These are phyloP conservation scores for Herpetomonas samuelpessoai DNA, from an alignment of 208 protist species.

Conservation along the genomic window DNA sequence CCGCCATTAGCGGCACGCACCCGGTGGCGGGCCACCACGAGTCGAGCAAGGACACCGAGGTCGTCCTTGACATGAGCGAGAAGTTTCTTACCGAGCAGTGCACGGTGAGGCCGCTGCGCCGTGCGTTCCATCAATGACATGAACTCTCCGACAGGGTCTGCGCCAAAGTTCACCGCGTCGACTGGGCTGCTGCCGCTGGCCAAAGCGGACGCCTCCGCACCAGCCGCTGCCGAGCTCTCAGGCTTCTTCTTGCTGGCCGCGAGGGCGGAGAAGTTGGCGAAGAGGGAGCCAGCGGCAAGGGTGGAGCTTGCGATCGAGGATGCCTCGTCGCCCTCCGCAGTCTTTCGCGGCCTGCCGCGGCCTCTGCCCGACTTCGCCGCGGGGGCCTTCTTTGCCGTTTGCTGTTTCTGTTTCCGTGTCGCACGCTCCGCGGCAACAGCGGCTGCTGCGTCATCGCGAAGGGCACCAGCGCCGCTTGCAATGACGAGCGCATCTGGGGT, in stretches of 20 bases:
- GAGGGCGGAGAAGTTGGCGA: neutral
- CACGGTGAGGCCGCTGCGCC: constrained; percentile 8
- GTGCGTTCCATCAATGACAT: constrained; percentile 22
- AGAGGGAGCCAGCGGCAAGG: neutral
- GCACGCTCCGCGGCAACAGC: neutral
- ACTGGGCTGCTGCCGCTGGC: neutral
- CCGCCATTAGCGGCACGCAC: neutral
- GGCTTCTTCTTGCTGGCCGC: neutral
- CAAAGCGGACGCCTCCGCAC: no score
- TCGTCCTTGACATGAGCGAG: constrained; percentile 18
- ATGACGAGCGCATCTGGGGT: neutral
- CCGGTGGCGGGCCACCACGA: constrained; percentile 17
- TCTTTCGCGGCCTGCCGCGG: no score
- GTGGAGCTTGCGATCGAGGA: no score
- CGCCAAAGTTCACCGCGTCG: constrained; percentile 20
- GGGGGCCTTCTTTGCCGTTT: neutral
- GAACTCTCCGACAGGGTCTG: constrained; percentile 30
- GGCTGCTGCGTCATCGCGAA: neutral
- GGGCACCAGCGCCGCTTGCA: neutral
- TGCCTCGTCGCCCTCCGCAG: neutral
- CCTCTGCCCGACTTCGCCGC: no score
- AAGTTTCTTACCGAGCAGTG: constrained; percentile 22
- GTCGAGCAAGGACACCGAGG: constrained; percentile 13
- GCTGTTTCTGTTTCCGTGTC: neutral
- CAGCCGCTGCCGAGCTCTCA: no score